Base-by-base conservation (phyloP, 352 stramenopile species). In the Phytopythium boreale region DNA sequence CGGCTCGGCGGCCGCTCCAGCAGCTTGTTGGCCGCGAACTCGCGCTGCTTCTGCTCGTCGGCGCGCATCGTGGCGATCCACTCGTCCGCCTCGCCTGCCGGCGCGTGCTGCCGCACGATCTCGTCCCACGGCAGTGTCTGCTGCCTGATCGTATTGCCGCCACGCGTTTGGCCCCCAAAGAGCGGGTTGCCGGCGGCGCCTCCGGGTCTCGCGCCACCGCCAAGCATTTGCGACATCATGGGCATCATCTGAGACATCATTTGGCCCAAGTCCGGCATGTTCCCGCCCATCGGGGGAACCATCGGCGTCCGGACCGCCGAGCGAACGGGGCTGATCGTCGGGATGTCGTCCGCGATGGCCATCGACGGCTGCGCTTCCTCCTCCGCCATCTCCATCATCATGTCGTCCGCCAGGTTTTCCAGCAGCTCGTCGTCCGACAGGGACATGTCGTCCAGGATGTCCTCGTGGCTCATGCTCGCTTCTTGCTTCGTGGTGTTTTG, bases 211-310 rank as follows among this genome's bases (percentile, higher is more conserved):
- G 58, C 70, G 51, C 63, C 71, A 20, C 66, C 71, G 53, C 82
- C 79, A 26, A 94, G 82, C 75, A 94, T 90, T 70, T 90, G 82
- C 36, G 80, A 89, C 82, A 91, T 90, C 84, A 93, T 90, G 24
- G 82, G 84, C 84, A 93, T 93, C 86, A 94, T 94, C 63, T 94
- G 83, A 22, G 76, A 80, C 83, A 94, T 92, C 83, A 94, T 92
- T 59, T 90, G 79, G 61, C 82, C 64, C 34, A 94, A 61, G 56
- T 94, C 80, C 8, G 82, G 82, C 83, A 89, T 84, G 26, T 22
- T 27, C 20, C 44, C 9, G 20, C 44, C 12, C 46, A 29, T 52
- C n/a, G 64, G 63, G 57, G 63, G 14, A 36, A 27, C 12, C 36
- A 12, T 17, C 34, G 64, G 41, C 41, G 50, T 20, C 4, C 26